Conservation (phyloP, 352 stramenopile species). For the Peronosclerospora sorghi region DNA sequence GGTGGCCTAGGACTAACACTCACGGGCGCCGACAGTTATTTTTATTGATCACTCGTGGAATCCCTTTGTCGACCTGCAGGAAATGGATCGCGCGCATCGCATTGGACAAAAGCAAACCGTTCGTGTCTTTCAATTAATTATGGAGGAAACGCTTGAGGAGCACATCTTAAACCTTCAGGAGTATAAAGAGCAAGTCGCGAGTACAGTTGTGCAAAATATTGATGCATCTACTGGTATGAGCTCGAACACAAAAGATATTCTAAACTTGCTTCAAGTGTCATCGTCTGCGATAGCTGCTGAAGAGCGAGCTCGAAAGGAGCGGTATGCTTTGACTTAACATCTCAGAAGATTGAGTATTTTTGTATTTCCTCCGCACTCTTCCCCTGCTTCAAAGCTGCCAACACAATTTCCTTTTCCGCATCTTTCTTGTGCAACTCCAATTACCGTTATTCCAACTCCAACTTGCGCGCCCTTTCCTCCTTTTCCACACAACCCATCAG, state of each 20-base stretch:
- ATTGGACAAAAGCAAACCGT: conserved; percentile 64
- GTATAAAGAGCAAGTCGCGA: conserved; percentile 69
- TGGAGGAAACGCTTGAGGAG: conserved; percentile 60
- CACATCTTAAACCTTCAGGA: conserved; percentile 70
- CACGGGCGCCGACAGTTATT: conserved; percentile 94
- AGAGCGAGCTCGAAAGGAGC: no score
- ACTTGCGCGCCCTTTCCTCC: no score
- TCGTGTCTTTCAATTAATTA: conserved; percentile 71
- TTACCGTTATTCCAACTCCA: no score
- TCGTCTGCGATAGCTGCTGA: conserved; percentile 30
- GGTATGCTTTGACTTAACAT: no score
- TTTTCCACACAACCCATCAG: no score
- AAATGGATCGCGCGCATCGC: conserved; percentile 79
- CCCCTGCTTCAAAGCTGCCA: no score
- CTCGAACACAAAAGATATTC: conserved; percentile 48
- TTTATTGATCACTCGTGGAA: conserved; percentile 99
- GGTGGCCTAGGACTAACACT: conserved; percentile 95
- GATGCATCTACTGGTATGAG: conserved; percentile 51
- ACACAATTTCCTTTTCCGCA: no score
- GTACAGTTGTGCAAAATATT: conserved; percentile 43
- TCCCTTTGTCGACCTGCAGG: conserved; percentile 91
- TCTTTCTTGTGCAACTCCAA: no score
- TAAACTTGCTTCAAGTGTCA: conserved; percentile 46
- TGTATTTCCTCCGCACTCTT: no score
- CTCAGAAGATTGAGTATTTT: no score